Percentiles rank a stretch among this genome's conserved stretches.
These are phyloP conservation scores for Paramecium pentaurelia DNA, from an alignment of 73 alveolate genomes.

Conservation along the genomic window DNA sequence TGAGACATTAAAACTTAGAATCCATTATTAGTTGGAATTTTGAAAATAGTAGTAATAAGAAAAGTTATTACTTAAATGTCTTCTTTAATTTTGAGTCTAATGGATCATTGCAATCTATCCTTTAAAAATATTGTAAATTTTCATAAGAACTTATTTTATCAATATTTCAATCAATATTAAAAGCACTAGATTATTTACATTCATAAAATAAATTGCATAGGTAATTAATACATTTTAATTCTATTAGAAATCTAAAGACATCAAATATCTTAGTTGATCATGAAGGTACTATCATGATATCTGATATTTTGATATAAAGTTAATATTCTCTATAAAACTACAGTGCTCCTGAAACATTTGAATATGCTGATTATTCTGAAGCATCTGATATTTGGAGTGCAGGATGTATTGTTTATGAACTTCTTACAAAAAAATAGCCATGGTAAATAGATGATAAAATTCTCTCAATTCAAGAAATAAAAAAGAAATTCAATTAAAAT, in stretches of 20 bases:
- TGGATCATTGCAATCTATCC: neutral
- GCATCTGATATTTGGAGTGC: constrained; percentile 88
- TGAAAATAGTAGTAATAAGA: neutral
- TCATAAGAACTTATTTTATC: neutral
- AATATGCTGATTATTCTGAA: constrained; percentile 59
- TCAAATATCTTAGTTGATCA: neutral
- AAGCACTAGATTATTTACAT: neutral
- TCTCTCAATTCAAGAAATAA: neutral
- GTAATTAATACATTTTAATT: neutral
- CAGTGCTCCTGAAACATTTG: constrained; percentile 84
- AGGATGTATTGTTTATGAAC: constrained; percentile 90
- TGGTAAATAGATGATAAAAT: neutral
- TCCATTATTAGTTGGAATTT: neutral
- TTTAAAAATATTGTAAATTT: neutral
- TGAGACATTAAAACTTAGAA: neutral
- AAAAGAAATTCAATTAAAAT: neutral
- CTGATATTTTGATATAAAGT: neutral
- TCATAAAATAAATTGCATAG: neutral
- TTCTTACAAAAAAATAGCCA: constrained; percentile 62
- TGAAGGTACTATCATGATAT: neutral
- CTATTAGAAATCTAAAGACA: neutral
- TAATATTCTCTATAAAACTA: constrained; percentile 48
- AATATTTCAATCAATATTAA: neutral
- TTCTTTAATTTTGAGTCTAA: neutral
- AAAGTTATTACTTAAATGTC: neutral